phyloP scores from a whole-genome alignment of 345 rosid genomes.

The Reutealis trisperma region DNA sequence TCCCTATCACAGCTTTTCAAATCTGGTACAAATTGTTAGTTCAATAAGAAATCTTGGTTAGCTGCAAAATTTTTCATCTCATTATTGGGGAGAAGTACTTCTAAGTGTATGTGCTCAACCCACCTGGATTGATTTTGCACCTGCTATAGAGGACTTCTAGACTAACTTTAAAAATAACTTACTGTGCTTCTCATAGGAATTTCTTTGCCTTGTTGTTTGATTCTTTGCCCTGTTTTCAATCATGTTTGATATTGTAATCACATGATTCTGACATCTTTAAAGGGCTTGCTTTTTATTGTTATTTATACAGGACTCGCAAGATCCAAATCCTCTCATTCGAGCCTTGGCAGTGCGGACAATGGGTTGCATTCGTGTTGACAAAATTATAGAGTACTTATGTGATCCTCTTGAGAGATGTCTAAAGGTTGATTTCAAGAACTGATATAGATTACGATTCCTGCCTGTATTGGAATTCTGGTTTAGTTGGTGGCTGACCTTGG shows the following conservation, averaged over 20 bases:
- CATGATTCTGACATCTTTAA: not conserved
- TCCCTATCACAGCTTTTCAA: not conserved
- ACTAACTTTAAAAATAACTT: not conserved
- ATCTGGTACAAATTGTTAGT: slow-evolving; percentile 1
- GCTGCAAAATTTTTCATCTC: not conserved
- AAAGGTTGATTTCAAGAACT: slow-evolving; percentile 57
- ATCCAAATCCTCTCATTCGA: slow-evolving; percentile 97
- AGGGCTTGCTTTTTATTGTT: slow-evolving; percentile 14
- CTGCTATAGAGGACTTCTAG: not conserved
- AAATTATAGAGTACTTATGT: slow-evolving; percentile 96
- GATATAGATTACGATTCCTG: not conserved
- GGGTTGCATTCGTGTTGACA: slow-evolving; percentile 99
- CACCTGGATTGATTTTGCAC: not conserved
- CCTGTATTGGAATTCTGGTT: not conserved
- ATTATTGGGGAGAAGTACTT: not conserved
- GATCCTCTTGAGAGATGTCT: slow-evolving; percentile 99
- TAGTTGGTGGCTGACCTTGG: not conserved
- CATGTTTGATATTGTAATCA: not conserved
- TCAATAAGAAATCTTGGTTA: not conserved
- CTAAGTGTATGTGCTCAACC: not conserved
- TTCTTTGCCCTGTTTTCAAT: not conserved
- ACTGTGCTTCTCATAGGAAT: not conserved
- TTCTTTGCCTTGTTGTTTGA: too few species aligned
- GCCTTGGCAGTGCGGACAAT: slow-evolving; percentile 98
- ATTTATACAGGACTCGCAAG: slow-evolving; percentile 88